Evolutionary conservation across 345 rosid genomes (phyloP), one percentile per base, ranked within the genome.

Genomic region (Odontarrhena argentea): DNA sequence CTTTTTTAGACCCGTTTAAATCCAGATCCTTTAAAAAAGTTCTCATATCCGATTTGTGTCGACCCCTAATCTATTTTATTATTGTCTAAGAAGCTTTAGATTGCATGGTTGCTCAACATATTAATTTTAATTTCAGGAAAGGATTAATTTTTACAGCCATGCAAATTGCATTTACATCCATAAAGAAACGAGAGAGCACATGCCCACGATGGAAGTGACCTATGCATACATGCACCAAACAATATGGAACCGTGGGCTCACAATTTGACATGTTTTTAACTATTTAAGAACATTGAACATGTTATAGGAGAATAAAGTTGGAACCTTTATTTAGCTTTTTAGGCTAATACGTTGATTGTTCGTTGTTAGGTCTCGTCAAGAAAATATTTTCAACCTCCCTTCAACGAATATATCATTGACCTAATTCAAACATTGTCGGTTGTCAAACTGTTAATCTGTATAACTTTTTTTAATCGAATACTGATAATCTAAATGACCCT

Each of bases 221-320:
- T 65, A 14, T 55, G 14, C 57, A 65, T 65, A 61, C 76, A 58
- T 73, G 65, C 44, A 59, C 61, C 60, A 72, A 65, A 57, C 64
- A 40, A 41, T 49, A 72, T 64, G 65, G 45, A 55, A 26, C 43
- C 52, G 30, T 64, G 46, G 76, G 60, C 60, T 65, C 66, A 30
- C 45, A 50, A 42, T 72, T 48, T 57, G 48, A 72, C 65, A 25
- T 65, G 60, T 57, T 72, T 18, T 64, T 50, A 24, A 65, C 60
- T 72, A 65, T 72, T 72, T 57, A 56, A 34, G 70, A 51, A 64
- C 65, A 71, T 56, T 48, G 25, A 13, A 64, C 65, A 49, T 49
- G 70, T 57, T 72, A 18, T 18, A 32, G 22, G 52, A 63, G 68
- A 61, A 70, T 61, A 63, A 45, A 62, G 55, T 57, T 2, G 12